These are phyloP conservation scores for Primulina huaijiensis DNA, from an alignment of 257 asterid species.

Conservation along the genomic window DNA sequence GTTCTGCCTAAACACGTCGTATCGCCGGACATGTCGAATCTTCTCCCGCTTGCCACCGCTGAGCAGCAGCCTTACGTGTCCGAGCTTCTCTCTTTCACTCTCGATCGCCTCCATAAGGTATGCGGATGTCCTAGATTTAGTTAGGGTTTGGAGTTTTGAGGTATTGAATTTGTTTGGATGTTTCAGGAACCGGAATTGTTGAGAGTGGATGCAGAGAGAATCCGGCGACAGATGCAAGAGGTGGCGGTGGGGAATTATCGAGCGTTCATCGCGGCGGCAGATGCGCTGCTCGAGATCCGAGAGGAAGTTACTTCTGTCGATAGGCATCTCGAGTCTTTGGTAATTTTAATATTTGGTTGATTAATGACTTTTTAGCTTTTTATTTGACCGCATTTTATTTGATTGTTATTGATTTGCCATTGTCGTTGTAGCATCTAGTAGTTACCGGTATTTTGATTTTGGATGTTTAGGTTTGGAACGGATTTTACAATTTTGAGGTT, in stretches of 20 bases:
- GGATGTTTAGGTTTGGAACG: not conserved
- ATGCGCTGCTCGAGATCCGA: constrained; percentile 78
- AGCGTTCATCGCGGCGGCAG: constrained; percentile 85
- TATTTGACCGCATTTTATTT: constrained; percentile 15
- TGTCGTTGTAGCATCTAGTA: constrained; percentile 18
- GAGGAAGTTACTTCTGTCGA: constrained; percentile 84
- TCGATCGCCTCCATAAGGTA: constrained; percentile 98
- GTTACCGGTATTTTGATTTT: constrained; percentile 7
- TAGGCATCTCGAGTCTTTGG: constrained; percentile 85
- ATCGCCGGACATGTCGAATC: constrained; percentile 46
- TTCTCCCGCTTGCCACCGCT: constrained; percentile 81
- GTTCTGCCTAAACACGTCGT: constrained; percentile 41
- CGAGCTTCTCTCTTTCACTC: constrained; percentile 91
- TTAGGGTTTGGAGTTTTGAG: constrained; percentile 16
- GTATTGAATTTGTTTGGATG: constrained; percentile 1
- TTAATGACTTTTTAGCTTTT: not conserved
- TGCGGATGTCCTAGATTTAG: not conserved
- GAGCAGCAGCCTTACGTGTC: constrained; percentile 91
- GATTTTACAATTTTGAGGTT: constrained; percentile 13
- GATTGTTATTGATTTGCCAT: constrained; percentile 27
- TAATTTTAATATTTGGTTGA: constrained; percentile 23
- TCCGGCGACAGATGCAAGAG: constrained; percentile 98
- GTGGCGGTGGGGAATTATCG: constrained; percentile 95
- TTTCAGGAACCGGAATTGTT: constrained; percentile 85
- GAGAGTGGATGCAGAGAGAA: constrained; percentile 94